Conservation (phyloP, 2,329 filamentous ascomycete genomes). For the Zasmidium citrigriseum region DNA sequence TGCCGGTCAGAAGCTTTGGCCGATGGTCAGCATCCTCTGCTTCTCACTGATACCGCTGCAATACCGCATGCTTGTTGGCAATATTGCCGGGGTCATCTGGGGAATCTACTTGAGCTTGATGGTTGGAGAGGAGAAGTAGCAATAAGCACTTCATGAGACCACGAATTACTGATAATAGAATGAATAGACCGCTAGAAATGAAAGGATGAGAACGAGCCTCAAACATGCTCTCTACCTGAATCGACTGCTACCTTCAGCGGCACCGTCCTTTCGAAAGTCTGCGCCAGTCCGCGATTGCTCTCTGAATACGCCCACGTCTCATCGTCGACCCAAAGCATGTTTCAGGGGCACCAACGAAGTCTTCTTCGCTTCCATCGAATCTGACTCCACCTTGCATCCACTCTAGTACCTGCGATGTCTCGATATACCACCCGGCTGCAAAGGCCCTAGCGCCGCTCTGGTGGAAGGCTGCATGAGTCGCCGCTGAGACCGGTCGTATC, state of each 20-base stretch:
- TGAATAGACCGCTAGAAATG: neutral
- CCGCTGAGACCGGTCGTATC: too few species aligned
- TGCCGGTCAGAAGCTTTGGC: conserved; percentile 75
- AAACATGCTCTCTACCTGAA: too few species aligned
- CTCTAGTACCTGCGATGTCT: too few species aligned
- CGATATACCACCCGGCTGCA: neutral
- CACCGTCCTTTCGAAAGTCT: too few species aligned
- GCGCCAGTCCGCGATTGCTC: too few species aligned
- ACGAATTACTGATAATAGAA: neutral
- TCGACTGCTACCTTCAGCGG: neutral
- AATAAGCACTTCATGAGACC: neutral
- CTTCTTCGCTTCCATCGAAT: too few species aligned
- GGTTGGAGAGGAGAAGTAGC: conserved; percentile 24
- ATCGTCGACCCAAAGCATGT: too few species aligned
- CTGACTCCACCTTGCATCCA: too few species aligned
- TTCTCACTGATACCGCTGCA: conserved; percentile 73
- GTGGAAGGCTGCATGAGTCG: too few species aligned
- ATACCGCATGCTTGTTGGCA: conserved; percentile 69
- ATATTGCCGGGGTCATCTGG: conserved; percentile 72
- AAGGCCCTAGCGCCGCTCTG: neutral
- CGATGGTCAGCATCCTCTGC: conserved; percentile 67
- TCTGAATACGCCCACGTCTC: too few species aligned
- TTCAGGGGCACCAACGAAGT: too few species aligned
- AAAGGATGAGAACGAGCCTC: too few species aligned
- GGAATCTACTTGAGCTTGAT: conserved; percentile 72